Evolutionary conservation across 257 asterid genomes (phyloP).

Genomic region (Jacaranda mimosifolia): DNA sequence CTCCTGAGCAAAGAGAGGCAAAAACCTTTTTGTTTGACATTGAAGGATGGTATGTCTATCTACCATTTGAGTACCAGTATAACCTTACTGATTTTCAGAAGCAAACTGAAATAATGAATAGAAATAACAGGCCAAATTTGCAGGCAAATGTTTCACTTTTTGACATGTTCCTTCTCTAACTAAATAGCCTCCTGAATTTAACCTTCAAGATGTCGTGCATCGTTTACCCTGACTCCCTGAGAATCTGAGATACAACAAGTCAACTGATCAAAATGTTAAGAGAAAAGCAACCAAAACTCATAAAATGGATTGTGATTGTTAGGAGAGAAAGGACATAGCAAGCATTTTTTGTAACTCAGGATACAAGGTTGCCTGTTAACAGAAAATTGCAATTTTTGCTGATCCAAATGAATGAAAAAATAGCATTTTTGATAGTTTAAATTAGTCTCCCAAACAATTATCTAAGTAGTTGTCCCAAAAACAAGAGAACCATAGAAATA

Average conservation of each 20-base stretch:
- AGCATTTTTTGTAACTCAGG: too few species aligned
- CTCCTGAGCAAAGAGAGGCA: background rate
- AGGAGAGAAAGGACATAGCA: too few species aligned
- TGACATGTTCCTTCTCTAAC: conserved; percentile 2
- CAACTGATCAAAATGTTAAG: background rate
- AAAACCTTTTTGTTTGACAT: background rate
- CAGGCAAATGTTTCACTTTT: conserved; percentile 12
- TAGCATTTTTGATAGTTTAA: too few species aligned
- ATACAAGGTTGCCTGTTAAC: too few species aligned
- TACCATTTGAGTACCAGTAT: too few species aligned
- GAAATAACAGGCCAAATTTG: conserved; percentile 24
- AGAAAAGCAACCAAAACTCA: background rate
- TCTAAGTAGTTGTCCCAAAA: too few species aligned
- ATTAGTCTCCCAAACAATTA: too few species aligned
- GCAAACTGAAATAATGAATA: background rate
- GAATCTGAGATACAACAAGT: conserved; percentile 7
- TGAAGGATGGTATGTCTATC: too few species aligned
- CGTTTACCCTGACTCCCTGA: background rate
- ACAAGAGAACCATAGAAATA: too few species aligned
- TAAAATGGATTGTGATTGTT: background rate
- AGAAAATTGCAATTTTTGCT: too few species aligned
- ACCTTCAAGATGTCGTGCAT: conserved; percentile 11
- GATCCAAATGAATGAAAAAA: too few species aligned
- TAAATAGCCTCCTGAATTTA: conserved; percentile 10
- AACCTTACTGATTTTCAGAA: background rate